phyloP scores from a whole-genome alignment of 495 filamentous ascomycete genomes.

The Aspergillus steynii region DNA sequence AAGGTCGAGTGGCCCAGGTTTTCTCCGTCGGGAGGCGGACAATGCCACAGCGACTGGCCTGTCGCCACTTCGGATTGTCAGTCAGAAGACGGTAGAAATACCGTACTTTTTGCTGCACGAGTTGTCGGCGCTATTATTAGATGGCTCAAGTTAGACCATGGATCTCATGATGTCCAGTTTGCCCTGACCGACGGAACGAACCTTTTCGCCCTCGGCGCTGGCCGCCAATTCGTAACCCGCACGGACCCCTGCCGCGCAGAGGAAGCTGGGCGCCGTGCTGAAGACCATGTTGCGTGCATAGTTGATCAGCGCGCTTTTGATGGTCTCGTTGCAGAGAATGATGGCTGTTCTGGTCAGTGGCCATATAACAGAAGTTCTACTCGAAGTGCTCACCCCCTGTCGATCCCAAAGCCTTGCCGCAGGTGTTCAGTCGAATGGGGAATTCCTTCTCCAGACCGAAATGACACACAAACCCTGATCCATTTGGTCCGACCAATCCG shows the following conservation, averaged over 20 bases:
- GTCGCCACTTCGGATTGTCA: slow-evolving; percentile 4
- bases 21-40: slow-evolving; percentile 9
- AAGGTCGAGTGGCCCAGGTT: slow-evolving; percentile 1
- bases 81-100: slow-evolving; percentile 11
- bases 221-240: slow-evolving; percentile 31
- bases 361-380: neutral
- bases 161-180: neutral
- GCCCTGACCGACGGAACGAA: neutral
- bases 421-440: slow-evolving; percentile 62
- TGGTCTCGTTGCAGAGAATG: slow-evolving; percentile 27
- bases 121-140: slow-evolving; percentile 7
- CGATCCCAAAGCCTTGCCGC: slow-evolving; percentile 66
- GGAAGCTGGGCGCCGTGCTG: slow-evolving; percentile 35
- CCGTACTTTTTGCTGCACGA: slow-evolving; percentile 11
- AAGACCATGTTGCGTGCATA: slow-evolving; percentile 36
- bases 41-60: slow-evolving; percentile 5
- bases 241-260: slow-evolving; percentile 32
- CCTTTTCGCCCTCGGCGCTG: slow-evolving; percentile 15
- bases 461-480: slow-evolving; percentile 58
- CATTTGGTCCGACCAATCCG: slow-evolving; percentile 57
- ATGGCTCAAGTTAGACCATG: neutral
- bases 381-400: slow-evolving; percentile 54
- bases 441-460: slow-evolving; percentile 58
- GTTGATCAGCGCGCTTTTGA: slow-evolving; percentile 29
- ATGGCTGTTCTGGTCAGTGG: slow-evolving; percentile 1